A percentile compares a stretch with the other conserved stretches of the same genome.
These are phyloP conservation scores for Suhomyces kunorum DNA, from an alignment of 1,139 yeast species.

Conservation along the genomic window DNA sequence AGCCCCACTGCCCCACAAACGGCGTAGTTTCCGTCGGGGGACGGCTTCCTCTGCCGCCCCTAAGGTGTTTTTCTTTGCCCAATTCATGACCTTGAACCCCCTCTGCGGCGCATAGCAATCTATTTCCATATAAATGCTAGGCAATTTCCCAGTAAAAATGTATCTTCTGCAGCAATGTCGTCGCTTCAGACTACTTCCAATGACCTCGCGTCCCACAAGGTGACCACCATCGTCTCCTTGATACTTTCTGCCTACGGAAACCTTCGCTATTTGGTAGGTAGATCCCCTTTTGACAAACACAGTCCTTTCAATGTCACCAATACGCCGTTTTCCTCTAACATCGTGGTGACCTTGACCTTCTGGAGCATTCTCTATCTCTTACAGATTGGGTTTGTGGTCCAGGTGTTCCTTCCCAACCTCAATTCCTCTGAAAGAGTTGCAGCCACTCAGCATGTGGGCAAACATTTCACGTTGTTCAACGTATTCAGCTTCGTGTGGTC, in stretches of 20 bases:
- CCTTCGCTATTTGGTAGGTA: constrained; percentile 54
- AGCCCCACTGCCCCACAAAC: too few relatives aligned
- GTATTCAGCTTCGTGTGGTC: constrained; percentile 62
- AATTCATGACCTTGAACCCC: too few relatives aligned
- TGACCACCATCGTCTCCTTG: constrained; percentile 51
- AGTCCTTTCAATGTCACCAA: constrained; percentile 45
- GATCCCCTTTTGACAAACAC: constrained; percentile 45
- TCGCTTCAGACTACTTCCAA: constrained; percentile 1
- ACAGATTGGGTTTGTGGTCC: constrained; percentile 56
- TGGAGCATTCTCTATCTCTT: constrained; percentile 57
- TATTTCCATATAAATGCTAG: not conserved
- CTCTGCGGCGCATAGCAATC: constrained; percentile 9
- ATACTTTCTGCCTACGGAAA: constrained; percentile 56
- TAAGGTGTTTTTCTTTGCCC: too few relatives aligned
- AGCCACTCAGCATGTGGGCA: constrained; percentile 45
- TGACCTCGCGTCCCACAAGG: constrained; percentile 35
- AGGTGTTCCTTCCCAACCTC: constrained; percentile 49
- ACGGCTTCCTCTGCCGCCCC: too few relatives aligned
- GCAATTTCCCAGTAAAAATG: not conserved
- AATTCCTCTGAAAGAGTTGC: constrained; percentile 29
- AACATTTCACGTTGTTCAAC: constrained; percentile 66
- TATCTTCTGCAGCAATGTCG: constrained; percentile 8
- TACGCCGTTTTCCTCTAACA: constrained; percentile 71
- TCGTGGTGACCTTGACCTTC: constrained; percentile 52
- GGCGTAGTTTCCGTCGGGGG: too few relatives aligned